Base-by-base conservation (phyloP, 2,329 filamentous ascomycete species). In the Venturia asperata region DNA sequence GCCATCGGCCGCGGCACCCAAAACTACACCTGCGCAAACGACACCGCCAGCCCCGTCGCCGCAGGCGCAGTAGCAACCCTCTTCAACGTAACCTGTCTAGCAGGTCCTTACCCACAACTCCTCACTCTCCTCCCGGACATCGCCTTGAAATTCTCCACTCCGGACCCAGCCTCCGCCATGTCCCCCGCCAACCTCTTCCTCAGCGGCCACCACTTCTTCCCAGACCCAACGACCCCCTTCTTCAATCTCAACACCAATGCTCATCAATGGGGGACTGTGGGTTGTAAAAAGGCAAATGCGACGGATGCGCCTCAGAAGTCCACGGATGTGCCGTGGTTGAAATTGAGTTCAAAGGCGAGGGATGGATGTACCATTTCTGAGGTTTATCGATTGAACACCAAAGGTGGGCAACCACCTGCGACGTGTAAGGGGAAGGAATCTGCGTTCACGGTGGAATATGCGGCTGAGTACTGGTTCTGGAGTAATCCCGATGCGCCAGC, bases 1-100 rank as follows among this genome's bases (percentile, higher is more conserved):
- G 90, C 89, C 73, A 81, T 97, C 68, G 93, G 93, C 71, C 87
- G 91, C 56, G 93, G 93, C 67, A 94, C 90, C 9, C 87, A 97
- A 79, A 97, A 97, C 82, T 97, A 97, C 81, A 95, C 91, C 63
- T 97, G 93, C 81, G 80, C 84, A 66, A 78, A 74, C 3, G 67
- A 69, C 66, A 83, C 88, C 70, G 83, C 85, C 0, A 78, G 77
- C 0, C 92, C 93, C 17, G 80, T 79, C 11, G 81, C 87, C 21
- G 76, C 81, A 62, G 93, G 93, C 68, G 93, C 93, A 64, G 73
- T 91, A 0, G 93, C 93, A 64, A 87, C 85, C 1, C 89, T 97
- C 71, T 97, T 90, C 86, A 92, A 97, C 77, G 89, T 87, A 66
- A 90, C 87, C 70, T 97, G 93, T 77, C 76, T 93, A 42, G 89